These are phyloP conservation scores for Ceratocystis variospora DNA, from an alignment of 2,329 filamentous ascomycete genomes.

Conservation along the genomic window DNA sequence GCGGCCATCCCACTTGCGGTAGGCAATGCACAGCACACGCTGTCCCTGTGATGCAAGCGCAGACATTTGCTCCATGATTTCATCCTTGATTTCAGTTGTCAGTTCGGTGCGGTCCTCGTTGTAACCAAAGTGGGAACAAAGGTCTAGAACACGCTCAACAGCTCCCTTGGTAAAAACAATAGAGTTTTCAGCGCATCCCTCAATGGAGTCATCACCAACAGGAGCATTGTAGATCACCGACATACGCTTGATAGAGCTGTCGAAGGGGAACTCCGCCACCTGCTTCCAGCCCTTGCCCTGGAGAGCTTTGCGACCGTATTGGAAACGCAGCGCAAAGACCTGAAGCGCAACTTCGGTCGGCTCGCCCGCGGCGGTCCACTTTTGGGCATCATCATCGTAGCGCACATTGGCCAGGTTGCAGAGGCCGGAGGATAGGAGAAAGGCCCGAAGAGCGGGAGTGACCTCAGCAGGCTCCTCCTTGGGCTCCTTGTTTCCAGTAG, in stretches of 20 bases:
- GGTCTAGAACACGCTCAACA: constrained; percentile 45
- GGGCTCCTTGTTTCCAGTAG: constrained; percentile 24
- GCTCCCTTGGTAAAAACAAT: constrained; percentile 50
- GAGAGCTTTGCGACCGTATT: constrained; percentile 40
- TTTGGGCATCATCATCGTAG: constrained; percentile 38
- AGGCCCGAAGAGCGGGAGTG: constrained; percentile 37
- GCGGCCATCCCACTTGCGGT: constrained; percentile 43
- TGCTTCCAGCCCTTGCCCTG: constrained; percentile 45
- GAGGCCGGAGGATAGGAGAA: constrained; percentile 44
- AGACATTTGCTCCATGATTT: constrained; percentile 42
- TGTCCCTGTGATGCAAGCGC: constrained; percentile 52
- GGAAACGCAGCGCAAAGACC: constrained; percentile 58
- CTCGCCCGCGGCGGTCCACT: constrained; percentile 55
- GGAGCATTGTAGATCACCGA: constrained; percentile 54
- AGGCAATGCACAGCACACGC: constrained; percentile 57
- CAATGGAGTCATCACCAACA: constrained; percentile 27
- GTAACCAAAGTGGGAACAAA: constrained; percentile 37
- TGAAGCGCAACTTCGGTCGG: constrained; percentile 66
- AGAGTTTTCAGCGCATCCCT: constrained; percentile 30
- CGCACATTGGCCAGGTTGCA: constrained; percentile 52
- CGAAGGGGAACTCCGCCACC: constrained; percentile 62
- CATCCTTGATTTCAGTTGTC: constrained; percentile 37
- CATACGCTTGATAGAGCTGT: constrained; percentile 67
- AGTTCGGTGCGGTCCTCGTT: constrained; percentile 33
- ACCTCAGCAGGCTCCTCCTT: constrained; percentile 31